A percentile compares a stretch with the other conserved stretches of the same genome.
Evolutionary conservation across 306 rosid genomes (phyloP).

Genomic region (Vigna hirtella): DNA sequence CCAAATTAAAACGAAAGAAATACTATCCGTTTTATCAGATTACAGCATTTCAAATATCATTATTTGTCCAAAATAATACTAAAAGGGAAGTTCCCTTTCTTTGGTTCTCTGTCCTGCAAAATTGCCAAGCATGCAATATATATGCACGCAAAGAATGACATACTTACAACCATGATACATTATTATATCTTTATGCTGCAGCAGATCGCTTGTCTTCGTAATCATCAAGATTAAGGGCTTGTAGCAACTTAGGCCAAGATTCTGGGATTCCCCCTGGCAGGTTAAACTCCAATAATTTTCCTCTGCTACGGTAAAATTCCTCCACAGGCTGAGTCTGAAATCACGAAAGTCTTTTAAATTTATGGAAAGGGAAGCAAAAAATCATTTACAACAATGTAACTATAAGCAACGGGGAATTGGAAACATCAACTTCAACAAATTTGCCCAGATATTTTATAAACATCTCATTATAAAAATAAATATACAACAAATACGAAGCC

Average conservation of each 20-base stretch:
- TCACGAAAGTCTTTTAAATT: conserved; percentile 23
- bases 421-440: conserved; percentile 22
- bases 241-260: conserved; percentile 96
- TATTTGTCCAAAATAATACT: conserved; percentile 42
- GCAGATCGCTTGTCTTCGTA: conserved; percentile 74
- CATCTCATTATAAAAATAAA: background rate
- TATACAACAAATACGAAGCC: conserved; percentile 27
- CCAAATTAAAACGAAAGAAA: conserved; percentile 28
- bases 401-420: conserved; percentile 15
- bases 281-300: conserved; percentile 88
- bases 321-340: conserved; percentile 89
- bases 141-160: conserved; percentile 62
- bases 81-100: conserved; percentile 37
- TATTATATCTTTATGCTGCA: conserved; percentile 63
- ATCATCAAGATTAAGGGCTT: conserved; percentile 86
- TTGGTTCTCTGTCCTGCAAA: conserved; percentile 52
- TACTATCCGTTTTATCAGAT: conserved; percentile 33
- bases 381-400: conserved; percentile 20
- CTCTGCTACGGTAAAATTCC: conserved; percentile 75
- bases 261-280: conserved; percentile 97
- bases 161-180: conserved; percentile 49
- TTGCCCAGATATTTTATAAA: conserved; percentile 27
- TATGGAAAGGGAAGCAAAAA: conserved; percentile 13
- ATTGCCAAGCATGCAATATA: conserved; percentile 55
- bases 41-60: conserved; percentile 44